Percentiles rank a stretch among this genome's conserved stretches.
Evolutionary conservation across 768 basidiomycete genomes (phyloP).

Genomic region (Leccinellum rugosiceps): DNA sequence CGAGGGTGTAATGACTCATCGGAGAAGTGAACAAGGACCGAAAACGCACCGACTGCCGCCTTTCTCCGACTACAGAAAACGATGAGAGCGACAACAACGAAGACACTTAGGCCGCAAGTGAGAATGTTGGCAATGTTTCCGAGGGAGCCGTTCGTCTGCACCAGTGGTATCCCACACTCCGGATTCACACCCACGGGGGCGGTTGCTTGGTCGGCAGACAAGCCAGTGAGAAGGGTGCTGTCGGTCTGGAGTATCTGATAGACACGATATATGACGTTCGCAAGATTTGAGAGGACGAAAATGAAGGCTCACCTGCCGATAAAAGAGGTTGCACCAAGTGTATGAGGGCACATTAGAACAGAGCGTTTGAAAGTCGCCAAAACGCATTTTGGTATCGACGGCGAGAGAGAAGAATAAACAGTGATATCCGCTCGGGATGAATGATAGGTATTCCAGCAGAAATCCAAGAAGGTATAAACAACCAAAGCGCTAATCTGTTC

Average conservation of each 20-base stretch:
- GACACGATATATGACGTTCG: constrained; percentile 23
- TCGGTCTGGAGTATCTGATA: constrained; percentile 40
- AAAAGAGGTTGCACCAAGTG: constrained; percentile 94
- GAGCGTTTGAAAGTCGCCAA: constrained; percentile 70
- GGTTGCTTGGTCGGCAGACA: constrained; percentile 41
- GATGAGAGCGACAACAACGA: constrained; percentile 58
- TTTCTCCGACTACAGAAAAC: constrained; percentile 58
- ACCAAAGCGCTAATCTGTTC: constrained; percentile 16
- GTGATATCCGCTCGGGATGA: constrained; percentile 3
- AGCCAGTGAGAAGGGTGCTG: constrained; percentile 34
- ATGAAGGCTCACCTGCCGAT: constrained; percentile 62
- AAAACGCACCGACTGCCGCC: constrained; percentile 79
- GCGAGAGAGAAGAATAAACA: neutral
- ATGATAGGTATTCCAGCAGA: constrained; percentile 12
- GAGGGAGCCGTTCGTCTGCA: constrained; percentile 54
- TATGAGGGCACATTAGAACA: constrained; percentile 74
- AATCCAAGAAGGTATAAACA: constrained; percentile 18
- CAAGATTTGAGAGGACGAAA: constrained; percentile 3
- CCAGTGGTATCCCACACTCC: constrained; percentile 69
- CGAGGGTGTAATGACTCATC: neutral
- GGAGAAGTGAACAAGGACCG: neutral
- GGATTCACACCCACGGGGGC: constrained; percentile 86
- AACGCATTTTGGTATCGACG: constrained; percentile 41
- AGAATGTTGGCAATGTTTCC: constrained; percentile 89
- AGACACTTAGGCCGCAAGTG: constrained; percentile 69